These are phyloP conservation scores for Microsporum canis DNA, from an alignment of 2,329 filamentous ascomycete species.

Conservation along the genomic window DNA sequence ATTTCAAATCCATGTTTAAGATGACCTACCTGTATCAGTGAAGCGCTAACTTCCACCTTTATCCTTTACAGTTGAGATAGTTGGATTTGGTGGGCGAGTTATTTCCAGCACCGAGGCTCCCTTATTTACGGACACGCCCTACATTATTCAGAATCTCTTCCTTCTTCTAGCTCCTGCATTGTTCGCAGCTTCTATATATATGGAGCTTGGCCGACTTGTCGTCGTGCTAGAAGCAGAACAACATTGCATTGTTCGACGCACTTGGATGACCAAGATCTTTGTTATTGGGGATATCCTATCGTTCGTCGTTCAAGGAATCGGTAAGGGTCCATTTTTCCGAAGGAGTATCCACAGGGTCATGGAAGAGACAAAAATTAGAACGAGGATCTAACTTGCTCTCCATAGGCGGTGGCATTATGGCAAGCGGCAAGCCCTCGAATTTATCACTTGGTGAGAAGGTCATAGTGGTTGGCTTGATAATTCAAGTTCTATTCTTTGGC, in stretches of 20 bases:
- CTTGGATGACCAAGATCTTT: constrained; percentile 23
- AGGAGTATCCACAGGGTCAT: too few species aligned
- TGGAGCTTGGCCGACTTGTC: constrained; percentile 23
- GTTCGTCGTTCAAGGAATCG: constrained; percentile 21
- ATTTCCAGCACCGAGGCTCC: constrained; percentile 26
- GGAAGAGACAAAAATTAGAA: neutral
- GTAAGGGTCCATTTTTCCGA: constrained; percentile 10
- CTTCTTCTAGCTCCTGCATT: constrained; percentile 24
- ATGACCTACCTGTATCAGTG: neutral
- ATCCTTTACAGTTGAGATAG: constrained; percentile 32
- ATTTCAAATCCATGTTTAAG: neutral
- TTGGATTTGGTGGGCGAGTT: constrained; percentile 41
- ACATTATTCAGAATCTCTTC: constrained; percentile 23
- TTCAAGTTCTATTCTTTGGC: constrained; percentile 48
- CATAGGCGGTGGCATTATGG: constrained; percentile 24
- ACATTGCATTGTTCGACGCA: constrained; percentile 16
- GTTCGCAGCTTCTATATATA: constrained; percentile 24
- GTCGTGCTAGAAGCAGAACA: constrained; percentile 15
- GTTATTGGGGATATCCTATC: constrained; percentile 23
- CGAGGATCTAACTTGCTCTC: neutral
- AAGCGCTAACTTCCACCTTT: neutral
- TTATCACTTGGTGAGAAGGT: constrained; percentile 25
- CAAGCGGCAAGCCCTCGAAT: constrained; percentile 12
- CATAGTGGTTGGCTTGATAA: constrained; percentile 45
- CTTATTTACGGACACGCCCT: constrained; percentile 17